Percentiles rank a stretch among this genome's conserved stretches.
phyloP scores from a whole-genome alignment of 2,329 filamentous ascomycete species.

The Alternaria atra region DNA sequence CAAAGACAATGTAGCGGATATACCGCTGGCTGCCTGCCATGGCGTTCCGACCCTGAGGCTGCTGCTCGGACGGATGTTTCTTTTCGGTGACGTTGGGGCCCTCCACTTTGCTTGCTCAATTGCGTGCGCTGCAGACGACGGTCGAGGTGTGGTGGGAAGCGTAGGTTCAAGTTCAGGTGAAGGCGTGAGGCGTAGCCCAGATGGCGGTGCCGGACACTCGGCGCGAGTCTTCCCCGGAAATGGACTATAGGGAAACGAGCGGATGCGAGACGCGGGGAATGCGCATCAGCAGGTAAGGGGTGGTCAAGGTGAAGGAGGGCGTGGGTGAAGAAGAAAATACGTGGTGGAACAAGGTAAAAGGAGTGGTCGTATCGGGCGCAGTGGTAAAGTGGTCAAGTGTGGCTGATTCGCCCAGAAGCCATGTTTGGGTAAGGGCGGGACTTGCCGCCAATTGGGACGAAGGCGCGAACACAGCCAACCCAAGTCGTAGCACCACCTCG shows the following conservation, averaged over 20 bases:
- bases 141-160: background rate
- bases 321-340: constrained; percentile 4
- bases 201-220: constrained; percentile 1
- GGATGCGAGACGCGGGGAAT: constrained; percentile 18
- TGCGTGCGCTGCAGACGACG: constrained; percentile 11
- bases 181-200: constrained; percentile 3
- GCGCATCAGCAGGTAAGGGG: constrained; percentile 13
- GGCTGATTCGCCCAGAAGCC: constrained; percentile 22
- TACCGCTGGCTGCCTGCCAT: constrained; percentile 78
- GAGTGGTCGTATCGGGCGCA: constrained; percentile 17
- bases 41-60: constrained; percentile 60
- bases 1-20: constrained; percentile 76
- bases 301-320: background rate
- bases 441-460: constrained; percentile 13
- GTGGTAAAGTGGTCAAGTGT: constrained; percentile 14
- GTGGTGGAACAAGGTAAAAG: constrained; percentile 8
- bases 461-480: background rate
- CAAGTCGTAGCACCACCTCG: constrained; percentile 8
- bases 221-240: constrained; percentile 6
- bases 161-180: background rate
- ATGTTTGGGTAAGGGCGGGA: constrained; percentile 13
- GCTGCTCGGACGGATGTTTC: constrained; percentile 27
- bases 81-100: constrained; percentile 31
- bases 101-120: constrained; percentile 38
- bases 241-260: constrained; percentile 10